Evolutionary conservation across 192 early-diverging fungal species (phyloP), one percentile per base, ranked within the genome.

Genomic region (Lobosporangium transversale): DNA sequence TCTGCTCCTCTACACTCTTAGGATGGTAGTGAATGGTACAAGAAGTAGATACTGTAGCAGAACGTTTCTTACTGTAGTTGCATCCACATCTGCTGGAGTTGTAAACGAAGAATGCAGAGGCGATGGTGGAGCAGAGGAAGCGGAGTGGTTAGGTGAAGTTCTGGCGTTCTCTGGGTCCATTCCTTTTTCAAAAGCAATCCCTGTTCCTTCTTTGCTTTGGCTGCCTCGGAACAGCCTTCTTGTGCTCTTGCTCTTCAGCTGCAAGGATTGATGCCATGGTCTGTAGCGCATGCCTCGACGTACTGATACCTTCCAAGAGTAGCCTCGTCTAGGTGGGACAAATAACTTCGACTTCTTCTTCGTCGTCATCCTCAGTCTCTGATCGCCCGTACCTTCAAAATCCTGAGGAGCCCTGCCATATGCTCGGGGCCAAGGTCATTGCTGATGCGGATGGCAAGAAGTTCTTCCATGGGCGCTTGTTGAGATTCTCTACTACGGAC

Each of bases 381-480:
- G 44, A n/a, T 27, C 49, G 44, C 9, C 24, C 55, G 17, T 21
- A 30, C 59, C 45, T 56, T 76, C 33, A 76, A 32, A 54, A 76
- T 76, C 53, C 62, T 62, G 53, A 76, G 67, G 29, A 76, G 53
- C 14, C 73, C 73, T 27, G 73, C 24, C 73, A 76, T 76, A 24
- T 76, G 64, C 45, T 76, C 73, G 6, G 63, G 58, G 9, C 73
- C 73, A 4, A 76, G 54, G 30, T 76, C 73, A 43, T 76, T 76
- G 58, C 45, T 76, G 59, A 76, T 76, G 2, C 73, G 73, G 11
- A 51, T 59, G 18, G 67, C 73, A 2, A 76, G 58, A 12, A 48
- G 58, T 45, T 76, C 64, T 31, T 67, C 73, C 73, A 76, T 76
- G 29, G 53, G 26, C 73, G 64, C 31, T 76, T 76, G 64, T 76